A percentile compares a stretch with the other conserved stretches of the same genome.
Conservation (phyloP, 2,329 filamentous ascomycete species). For the Aaosphaeria pasadenensis region DNA sequence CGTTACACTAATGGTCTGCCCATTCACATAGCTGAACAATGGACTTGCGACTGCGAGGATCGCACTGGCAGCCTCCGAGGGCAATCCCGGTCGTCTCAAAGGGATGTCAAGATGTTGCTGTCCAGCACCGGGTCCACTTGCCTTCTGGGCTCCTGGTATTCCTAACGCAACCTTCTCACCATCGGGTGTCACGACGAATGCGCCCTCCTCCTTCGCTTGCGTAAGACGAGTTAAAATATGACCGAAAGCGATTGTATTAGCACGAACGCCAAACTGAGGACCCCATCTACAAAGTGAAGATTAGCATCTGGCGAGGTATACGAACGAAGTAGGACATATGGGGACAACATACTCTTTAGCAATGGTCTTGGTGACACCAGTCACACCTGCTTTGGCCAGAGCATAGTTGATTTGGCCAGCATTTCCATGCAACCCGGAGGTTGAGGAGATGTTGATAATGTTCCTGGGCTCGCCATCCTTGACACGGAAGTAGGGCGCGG, state of each 20-base stretch:
- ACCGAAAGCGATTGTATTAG: slow-evolving; percentile 83
- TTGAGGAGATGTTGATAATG: slow-evolving; percentile 82
- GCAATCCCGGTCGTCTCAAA: slow-evolving; percentile 70
- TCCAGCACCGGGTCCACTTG: slow-evolving; percentile 26
- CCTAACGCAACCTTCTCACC: slow-evolving; percentile 53
- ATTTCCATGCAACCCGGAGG: slow-evolving; percentile 80
- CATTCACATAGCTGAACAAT: slow-evolving; percentile 78
- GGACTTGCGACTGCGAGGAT: slow-evolving; percentile 79
- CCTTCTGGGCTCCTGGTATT: slow-evolving; percentile 44
- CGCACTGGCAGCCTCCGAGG: slow-evolving; percentile 75
- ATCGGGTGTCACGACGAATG: slow-evolving; percentile 71
- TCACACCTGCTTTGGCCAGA: slow-evolving; percentile 79
- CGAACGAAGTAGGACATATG: neutral
- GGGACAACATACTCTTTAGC: slow-evolving; percentile 62
- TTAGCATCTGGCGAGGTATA: neutral
- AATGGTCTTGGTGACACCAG: slow-evolving; percentile 82
- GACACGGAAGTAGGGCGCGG: slow-evolving; percentile 83
- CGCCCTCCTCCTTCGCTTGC: slow-evolving; percentile 79
- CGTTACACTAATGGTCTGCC: slow-evolving; percentile 84
- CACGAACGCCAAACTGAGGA: slow-evolving; percentile 74
- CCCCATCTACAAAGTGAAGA: slow-evolving; percentile 59
- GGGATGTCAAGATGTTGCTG: slow-evolving; percentile 66
- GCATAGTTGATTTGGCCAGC: slow-evolving; percentile 90
- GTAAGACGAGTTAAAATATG: slow-evolving; percentile 78
- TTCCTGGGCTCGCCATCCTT: slow-evolving; percentile 75